Base-by-base conservation (phyloP, 164 flowering plant species). In the Amborella trichopoda region DNA sequence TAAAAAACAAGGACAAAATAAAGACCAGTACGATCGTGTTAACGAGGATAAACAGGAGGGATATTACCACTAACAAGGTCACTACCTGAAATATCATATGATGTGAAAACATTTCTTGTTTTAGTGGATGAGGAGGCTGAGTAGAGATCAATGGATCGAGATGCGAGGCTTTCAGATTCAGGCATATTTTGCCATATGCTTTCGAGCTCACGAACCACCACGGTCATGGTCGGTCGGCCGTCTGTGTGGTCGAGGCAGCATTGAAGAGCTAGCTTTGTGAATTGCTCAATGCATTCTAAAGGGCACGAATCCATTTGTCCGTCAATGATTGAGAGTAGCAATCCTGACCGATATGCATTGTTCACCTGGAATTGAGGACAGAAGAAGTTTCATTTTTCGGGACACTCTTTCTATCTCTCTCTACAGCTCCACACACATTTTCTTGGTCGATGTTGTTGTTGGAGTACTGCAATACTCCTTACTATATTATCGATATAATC, bases 81-180 rank as follows among this genome's bases (percentile, higher is more conserved):
- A 27, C 84, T 84, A 25, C 89, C 84, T 0, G 90, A 83, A 34
- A 78, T 54, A 40, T 80, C 84, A 2, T 59, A 54, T 1, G 89
- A 78, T 21, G 53, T 23, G 17, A 28, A 69, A n/a, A 65, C 71
- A 44, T 70, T n/a, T n/a, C n/a, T 51, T 43, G 48, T 68, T 17
- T 26, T n/a, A 3, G 44, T 12, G 4, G 61, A 37, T 5, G 67
- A 22, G 3, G 68, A 45, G 23, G n/a, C 44, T 2, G 71, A 50
- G 33, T 34, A 50, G 17, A 27, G 17, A 2, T 56, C 51, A 26
- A 48, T 37, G 1, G 68, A 45, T 24, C 58, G 70, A 11, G 64
- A 63, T 11, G 58, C 30, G n/a, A 34, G 34, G 3, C 26, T 40
- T 21, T 57, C 68, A 18, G 64, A 49, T 25, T 67, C 66, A 6